phyloP scores from a whole-genome alignment of 352 stramenopile genomes.

The Phytopythium aichiense region DNA sequence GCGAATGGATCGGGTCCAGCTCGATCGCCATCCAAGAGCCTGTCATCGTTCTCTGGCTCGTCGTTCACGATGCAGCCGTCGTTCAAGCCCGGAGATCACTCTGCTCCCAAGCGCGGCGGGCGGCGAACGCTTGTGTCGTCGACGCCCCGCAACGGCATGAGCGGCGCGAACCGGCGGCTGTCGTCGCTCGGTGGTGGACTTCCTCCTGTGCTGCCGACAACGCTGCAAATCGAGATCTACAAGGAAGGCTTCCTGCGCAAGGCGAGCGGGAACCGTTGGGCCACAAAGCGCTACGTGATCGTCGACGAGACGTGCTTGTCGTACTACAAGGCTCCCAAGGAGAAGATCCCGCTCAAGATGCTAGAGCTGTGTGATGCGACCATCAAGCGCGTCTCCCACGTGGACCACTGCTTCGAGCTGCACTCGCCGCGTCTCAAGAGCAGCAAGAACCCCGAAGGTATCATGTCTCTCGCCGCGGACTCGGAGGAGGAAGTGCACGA shows the following conservation, averaged over 20 bases:
- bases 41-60: constrained; percentile 20
- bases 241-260: constrained; percentile 85
- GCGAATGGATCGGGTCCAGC: constrained; percentile 9
- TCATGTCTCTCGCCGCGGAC: constrained; percentile 83
- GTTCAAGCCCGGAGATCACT: constrained; percentile 50
- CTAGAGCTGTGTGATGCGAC: constrained; percentile 77
- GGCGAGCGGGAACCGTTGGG: constrained; percentile 75
- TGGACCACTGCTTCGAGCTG: constrained; percentile 85
- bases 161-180: constrained; percentile 32
- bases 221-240: constrained; percentile 68
- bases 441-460: constrained; percentile 75
- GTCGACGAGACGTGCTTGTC: constrained; percentile 81
- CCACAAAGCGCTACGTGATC: constrained; percentile 86
- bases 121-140: constrained; percentile 70
- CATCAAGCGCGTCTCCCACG: constrained; percentile 78
- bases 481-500: constrained; percentile 82
- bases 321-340: constrained; percentile 84
- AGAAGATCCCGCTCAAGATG: constrained; percentile 83
- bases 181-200: constrained; percentile 36
- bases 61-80: constrained; percentile 59
- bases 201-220: constrained; percentile 56
- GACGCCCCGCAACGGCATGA: constrained; percentile 24
- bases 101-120: constrained; percentile 37
- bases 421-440: constrained; percentile 80
- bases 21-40: constrained; percentile 51